Conservation (phyloP, 1,284 basidiomycete species). For the Thelephora terrestris region DNA sequence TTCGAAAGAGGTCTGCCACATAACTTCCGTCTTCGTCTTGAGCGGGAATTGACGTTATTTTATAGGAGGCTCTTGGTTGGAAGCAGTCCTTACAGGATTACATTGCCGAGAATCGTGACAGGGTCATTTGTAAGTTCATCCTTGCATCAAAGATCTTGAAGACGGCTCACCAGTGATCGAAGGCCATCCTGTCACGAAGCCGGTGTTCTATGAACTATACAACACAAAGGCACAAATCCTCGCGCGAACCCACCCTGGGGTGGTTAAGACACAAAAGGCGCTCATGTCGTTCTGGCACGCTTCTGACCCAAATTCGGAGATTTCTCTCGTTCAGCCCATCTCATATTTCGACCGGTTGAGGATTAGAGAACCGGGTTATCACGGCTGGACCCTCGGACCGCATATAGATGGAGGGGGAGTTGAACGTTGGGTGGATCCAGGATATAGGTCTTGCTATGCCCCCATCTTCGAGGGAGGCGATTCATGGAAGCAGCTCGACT, state of each 20-base stretch:
- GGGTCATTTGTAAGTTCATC: conserved; percentile 33
- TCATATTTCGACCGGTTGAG: conserved; percentile 71
- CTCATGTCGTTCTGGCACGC: conserved; percentile 56
- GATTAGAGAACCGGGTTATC: conserved; percentile 65
- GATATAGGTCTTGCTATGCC: conserved; percentile 46
- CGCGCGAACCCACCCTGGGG: conserved; percentile 43
- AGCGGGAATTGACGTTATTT: background rate
- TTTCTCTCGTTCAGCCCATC: conserved; percentile 50
- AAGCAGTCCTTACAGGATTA: conserved; percentile 49
- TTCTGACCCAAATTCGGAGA: conserved; percentile 25
- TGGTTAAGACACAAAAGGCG: conserved; percentile 40
- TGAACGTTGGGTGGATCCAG: conserved; percentile 71
- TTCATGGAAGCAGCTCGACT: conserved; percentile 47
- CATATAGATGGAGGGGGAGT: conserved; percentile 71
- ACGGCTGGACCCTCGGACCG: conserved; percentile 50
- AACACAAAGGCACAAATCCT: conserved; percentile 49
- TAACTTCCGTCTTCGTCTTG: background rate
- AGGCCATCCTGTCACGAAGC: conserved; percentile 59
- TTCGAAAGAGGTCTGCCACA: conserved; percentile 31
- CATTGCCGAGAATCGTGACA: conserved; percentile 37
- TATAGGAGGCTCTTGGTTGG: conserved; percentile 52
- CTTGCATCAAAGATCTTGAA: background rate
- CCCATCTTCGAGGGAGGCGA: conserved; percentile 37
- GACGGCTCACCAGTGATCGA: conserved; percentile 3
- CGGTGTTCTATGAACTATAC: conserved; percentile 69